A percentile compares a stretch with the other conserved stretches of the same genome.
Evolutionary conservation across 148 eudicot species (phyloP).

Genomic region (Oxyria digyna): DNA sequence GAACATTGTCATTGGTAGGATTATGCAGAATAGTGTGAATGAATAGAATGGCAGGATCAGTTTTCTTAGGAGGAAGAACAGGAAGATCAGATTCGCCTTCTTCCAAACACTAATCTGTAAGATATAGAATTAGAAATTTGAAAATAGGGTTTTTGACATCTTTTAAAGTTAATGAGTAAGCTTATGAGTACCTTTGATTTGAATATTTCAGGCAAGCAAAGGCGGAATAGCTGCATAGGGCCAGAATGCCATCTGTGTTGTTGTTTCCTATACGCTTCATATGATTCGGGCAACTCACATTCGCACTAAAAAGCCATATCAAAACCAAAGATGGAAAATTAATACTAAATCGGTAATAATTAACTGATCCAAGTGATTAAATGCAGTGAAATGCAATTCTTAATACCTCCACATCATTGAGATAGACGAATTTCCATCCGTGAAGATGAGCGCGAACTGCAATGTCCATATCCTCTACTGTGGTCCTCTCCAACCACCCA

Average conservation of each 20-base stretch:
- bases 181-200: conserved; percentile 16
- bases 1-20: conserved; percentile 28
- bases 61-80: conserved; percentile 31
- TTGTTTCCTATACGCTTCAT: conserved; percentile 24
- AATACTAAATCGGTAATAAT: neutral
- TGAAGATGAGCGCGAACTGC: conserved; percentile 23
- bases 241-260: conserved; percentile 33
- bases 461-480: conserved; percentile 25
- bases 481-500: conserved; percentile 26
- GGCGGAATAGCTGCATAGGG: conserved; percentile 26
- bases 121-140: neutral
- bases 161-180: neutral
- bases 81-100: conserved; percentile 24
- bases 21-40: conserved; percentile 26
- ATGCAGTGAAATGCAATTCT: neutral
- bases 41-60: conserved; percentile 27
- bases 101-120: conserved; percentile 14
- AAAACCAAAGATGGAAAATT: neutral
- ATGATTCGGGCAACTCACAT: conserved; percentile 30
- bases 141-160: too few species aligned
- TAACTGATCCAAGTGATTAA: neutral
- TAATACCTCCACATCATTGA: conserved; percentile 23
- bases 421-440: conserved; percentile 25
- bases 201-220: conserved; percentile 19
- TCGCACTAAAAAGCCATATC: conserved; percentile 13